Conservation (phyloP, 208 protist species). For the Angomonas ambiguus region DNA sequence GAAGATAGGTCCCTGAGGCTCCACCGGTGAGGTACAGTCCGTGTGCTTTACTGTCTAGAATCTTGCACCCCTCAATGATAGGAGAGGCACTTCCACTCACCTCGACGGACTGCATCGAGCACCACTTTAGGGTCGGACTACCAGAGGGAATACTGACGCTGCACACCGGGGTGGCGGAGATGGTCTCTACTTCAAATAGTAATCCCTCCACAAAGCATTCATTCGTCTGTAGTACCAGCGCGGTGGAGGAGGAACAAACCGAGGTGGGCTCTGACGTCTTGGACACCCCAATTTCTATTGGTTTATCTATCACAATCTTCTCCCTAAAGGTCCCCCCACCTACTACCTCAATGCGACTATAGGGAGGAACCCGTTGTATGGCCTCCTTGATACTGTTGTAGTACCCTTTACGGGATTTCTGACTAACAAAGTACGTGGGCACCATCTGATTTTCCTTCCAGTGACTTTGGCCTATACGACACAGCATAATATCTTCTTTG, state of each 20-base stretch:
- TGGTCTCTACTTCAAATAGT: conserved; percentile 20
- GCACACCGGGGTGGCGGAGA: conserved; percentile 1
- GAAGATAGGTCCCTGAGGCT: conserved; percentile 26
- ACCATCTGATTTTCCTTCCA: conserved; percentile 30
- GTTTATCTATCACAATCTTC: conserved; percentile 35
- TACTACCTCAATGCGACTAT: conserved; percentile 44
- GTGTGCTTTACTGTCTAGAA: conserved; percentile 24
- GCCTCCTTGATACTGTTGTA: conserved; percentile 33
- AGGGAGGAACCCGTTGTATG: conserved; percentile 26
- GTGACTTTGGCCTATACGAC: conserved; percentile 32
- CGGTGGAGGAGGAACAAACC: conserved; percentile 20
- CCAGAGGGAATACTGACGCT: conserved; percentile 22
- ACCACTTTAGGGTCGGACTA: conserved; percentile 21
- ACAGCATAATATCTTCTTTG: conserved; percentile 28
- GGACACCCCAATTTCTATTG: conserved; percentile 29
- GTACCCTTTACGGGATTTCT: conserved; percentile 30
- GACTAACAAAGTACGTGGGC: conserved; percentile 47
- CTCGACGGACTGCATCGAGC: conserved; percentile 29
- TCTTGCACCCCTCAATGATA: conserved; percentile 25
- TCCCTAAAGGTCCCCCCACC: conserved; percentile 34
- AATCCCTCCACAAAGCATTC: conserved; percentile 36
- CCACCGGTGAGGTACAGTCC: conserved; percentile 24
- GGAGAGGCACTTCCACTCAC: conserved; percentile 33
- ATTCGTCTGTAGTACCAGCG: conserved; percentile 22
- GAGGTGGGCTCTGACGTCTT: conserved; percentile 19